Conservation (phyloP, 2,329 filamentous ascomycete species). For the Akanthomyces muscarius region DNA sequence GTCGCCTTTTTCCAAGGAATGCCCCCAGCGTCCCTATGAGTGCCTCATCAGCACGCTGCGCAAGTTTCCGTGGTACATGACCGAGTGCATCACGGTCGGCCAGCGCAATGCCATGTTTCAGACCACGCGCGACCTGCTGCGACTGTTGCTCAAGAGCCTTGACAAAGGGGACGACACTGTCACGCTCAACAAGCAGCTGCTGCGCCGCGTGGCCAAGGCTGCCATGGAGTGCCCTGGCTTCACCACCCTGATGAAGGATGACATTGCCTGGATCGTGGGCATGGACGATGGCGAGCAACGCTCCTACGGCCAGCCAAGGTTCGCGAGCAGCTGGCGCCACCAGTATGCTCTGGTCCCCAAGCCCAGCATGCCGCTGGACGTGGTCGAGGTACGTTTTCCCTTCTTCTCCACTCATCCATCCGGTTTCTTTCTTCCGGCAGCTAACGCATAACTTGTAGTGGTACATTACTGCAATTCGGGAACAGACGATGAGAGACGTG, state of each 20-base stretch:
- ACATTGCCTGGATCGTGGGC: slow-evolving; percentile 44
- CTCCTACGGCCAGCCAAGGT: slow-evolving; percentile 45
- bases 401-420: neutral
- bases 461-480: slow-evolving; percentile 53
- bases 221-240: slow-evolving; percentile 58
- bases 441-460: slow-evolving; percentile 37
- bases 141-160: slow-evolving; percentile 41
- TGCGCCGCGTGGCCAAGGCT: slow-evolving; percentile 48
- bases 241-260: slow-evolving; percentile 57
- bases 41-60: slow-evolving; percentile 60
- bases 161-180: slow-evolving; percentile 35
- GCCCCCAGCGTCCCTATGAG: slow-evolving; percentile 62
- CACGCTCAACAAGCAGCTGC: slow-evolving; percentile 49
- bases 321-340: slow-evolving; percentile 47
- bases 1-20: slow-evolving; percentile 57
- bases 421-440: neutral
- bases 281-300: slow-evolving; percentile 34
- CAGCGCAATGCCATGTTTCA: slow-evolving; percentile 53
- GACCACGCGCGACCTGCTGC: slow-evolving; percentile 46
- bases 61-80: slow-evolving; percentile 60
- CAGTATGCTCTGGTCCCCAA: slow-evolving; percentile 50
- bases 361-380: slow-evolving; percentile 44
- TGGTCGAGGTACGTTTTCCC: slow-evolving; percentile 48
- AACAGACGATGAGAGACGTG: slow-evolving; percentile 44
- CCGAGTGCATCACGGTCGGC: slow-evolving; percentile 52